Evolutionary conservation across 169 alveolate species (phyloP), one percentile per base, ranked within the genome.

Genomic region (Plasmodium vinckei): DNA sequence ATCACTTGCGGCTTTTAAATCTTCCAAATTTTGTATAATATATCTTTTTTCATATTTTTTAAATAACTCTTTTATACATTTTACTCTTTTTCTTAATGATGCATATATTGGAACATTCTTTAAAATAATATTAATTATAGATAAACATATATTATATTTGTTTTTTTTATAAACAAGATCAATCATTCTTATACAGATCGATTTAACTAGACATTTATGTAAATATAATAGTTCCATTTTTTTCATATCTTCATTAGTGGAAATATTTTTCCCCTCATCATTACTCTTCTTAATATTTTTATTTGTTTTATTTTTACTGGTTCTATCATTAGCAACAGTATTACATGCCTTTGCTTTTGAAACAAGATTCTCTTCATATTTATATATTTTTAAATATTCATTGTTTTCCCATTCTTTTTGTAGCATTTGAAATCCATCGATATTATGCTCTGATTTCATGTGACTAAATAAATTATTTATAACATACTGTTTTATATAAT

Each of bases 151-250:
- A 54, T 77, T 77, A 56, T 77, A 77, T 77, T 77, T 77, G 25
- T 49, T 77, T 27, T 77, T 77, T 77, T 65, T 77, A 33, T 56
- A 77, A 57, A 77, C 25, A 44, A 61, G 59, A 4, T 33, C 10
- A 21, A 77, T 77, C 88, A 77, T 77, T 33, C 54, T 77, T 64
- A 47, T 63, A 69, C 88, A 63, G 15, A 77, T 77, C 23, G 88
- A 77, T 44, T 46, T 61, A 5, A 54, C 59, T 63, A 77, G 49
- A 9, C 73, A 63, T 64, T 77, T 77, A 44, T 77, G 69, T 21
- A 63, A 56, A 56, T 77, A 77, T 13, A 77, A 53, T n/a, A 77
- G 23, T 33, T 57, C 53, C 46, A 49, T 56, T 51, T 51, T 51
- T 7, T 65, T 53, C 23, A 1, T 12, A 19, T 63, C 49, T 21